Percentiles rank a stretch among this genome's conserved stretches.
phyloP scores from a whole-genome alignment of 1,139 yeast species.

The Yamadazyma epiphylla region DNA sequence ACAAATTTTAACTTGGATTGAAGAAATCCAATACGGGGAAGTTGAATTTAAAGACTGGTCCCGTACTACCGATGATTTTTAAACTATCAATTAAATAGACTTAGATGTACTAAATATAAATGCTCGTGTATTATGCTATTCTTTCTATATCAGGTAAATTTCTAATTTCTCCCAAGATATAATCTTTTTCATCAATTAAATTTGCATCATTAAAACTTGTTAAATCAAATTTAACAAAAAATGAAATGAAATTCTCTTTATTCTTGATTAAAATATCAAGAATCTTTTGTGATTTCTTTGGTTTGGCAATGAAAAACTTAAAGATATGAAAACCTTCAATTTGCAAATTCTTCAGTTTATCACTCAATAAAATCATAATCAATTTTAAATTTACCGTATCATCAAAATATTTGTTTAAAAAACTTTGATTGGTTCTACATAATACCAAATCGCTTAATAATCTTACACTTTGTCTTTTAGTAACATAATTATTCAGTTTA shows the following conservation, averaged over 20 bases:
- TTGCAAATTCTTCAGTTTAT: constrained; percentile 84
- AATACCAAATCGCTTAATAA: constrained; percentile 74
- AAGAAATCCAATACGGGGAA: constrained; percentile 84
- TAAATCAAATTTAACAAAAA: constrained; percentile 63
- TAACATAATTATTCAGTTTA: constrained; percentile 78
- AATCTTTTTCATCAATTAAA: constrained; percentile 77
- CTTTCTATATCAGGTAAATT: constrained; percentile 51
- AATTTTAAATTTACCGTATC: constrained; percentile 79
- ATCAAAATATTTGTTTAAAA: constrained; percentile 75
- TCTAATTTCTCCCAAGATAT: constrained; percentile 70
- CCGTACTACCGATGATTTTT: constrained; percentile 34
- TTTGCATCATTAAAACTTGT: constrained; percentile 63
- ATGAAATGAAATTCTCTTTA: constrained; percentile 67
- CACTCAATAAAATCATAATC: constrained; percentile 82
- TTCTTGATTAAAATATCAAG: constrained; percentile 80
- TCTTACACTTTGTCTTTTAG: constrained; percentile 86
- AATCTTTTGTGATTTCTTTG: constrained; percentile 77
- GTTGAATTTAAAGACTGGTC: constrained; percentile 64
- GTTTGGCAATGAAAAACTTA: constrained; percentile 92
- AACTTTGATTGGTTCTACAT: constrained; percentile 64
- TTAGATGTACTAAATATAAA: too few relatives aligned
- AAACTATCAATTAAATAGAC: too few relatives aligned
- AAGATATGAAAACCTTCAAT: constrained; percentile 90
- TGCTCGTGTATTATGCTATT: too few relatives aligned
- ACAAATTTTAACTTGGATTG: constrained; percentile 77